Conservation (phyloP, 2,329 filamentous ascomycete species). For the Neocatenulostroma microsporum region DNA sequence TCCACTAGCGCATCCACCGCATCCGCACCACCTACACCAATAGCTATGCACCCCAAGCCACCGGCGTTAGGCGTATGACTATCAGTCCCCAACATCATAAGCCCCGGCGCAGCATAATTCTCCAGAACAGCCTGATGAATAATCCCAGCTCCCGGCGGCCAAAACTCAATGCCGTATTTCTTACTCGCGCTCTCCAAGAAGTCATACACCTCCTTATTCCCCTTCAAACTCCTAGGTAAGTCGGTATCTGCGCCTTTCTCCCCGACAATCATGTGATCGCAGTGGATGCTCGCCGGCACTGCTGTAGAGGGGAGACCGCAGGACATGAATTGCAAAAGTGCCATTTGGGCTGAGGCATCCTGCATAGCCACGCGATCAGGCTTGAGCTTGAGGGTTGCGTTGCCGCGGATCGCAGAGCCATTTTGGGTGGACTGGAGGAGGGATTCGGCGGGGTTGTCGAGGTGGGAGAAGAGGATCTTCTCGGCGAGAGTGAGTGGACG, state of each 20-base stretch:
- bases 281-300: slow-evolving; percentile 95
- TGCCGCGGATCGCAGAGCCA: slow-evolving; percentile 74
- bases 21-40: slow-evolving; percentile 94
- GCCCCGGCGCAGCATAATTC: slow-evolving; percentile 91
- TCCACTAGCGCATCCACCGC: slow-evolving; percentile 95
- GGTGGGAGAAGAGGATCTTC: slow-evolving; percentile 96
- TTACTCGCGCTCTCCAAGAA: slow-evolving; percentile 88
- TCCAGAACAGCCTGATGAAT: slow-evolving; percentile 97
- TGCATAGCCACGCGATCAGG: slow-evolving; percentile 98
- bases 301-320: slow-evolving; percentile 83
- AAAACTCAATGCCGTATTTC: slow-evolving; percentile 92
- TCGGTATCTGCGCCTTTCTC: slow-evolving; percentile 83
- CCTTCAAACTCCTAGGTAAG: slow-evolving; percentile 72
- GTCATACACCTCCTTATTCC: slow-evolving; percentile 95
- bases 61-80: slow-evolving; percentile 98
- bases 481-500: slow-evolving; percentile 77
- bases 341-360: slow-evolving; percentile 98
- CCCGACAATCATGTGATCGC: slow-evolving; percentile 97
- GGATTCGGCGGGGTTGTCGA: slow-evolving; percentile 82
- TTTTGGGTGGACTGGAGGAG: slow-evolving; percentile 75
- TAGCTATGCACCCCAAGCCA: slow-evolving; percentile 84
- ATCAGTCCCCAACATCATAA: slow-evolving; percentile 99
- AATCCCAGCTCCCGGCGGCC: slow-evolving; percentile 87
- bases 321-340: slow-evolving; percentile 95
- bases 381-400: slow-evolving; percentile 91